These are phyloP conservation scores for Corchorus capsularis DNA, from an alignment of 345 rosid species.

Conservation along the genomic window DNA sequence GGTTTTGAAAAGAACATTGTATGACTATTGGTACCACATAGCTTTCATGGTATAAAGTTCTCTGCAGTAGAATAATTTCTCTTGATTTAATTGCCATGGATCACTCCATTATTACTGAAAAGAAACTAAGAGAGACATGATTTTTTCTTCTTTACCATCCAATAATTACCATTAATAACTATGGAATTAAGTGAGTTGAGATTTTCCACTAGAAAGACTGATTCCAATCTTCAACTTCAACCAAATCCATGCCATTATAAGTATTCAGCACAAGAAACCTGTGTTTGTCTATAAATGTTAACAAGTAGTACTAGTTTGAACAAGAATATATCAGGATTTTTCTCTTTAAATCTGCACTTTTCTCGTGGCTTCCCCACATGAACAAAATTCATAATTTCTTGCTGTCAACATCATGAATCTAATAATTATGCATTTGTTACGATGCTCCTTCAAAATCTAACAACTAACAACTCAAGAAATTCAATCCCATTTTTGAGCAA, in stretches of 20 bases:
- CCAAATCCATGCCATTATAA: conserved; percentile 18
- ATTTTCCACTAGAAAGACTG: neutral
- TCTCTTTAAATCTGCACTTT: too few species aligned
- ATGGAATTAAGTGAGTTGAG: neutral
- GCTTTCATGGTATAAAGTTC: conserved; percentile 4
- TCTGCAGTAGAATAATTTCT: neutral
- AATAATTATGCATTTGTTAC: neutral
- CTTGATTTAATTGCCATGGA: neutral
- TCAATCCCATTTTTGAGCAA: neutral
- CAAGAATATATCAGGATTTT: neutral
- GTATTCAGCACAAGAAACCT: neutral
- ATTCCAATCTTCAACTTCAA: neutral
- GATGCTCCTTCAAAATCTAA: neutral
- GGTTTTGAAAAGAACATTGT: neutral
- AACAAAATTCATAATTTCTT: conserved; percentile 5
- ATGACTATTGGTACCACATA: neutral
- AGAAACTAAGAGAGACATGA: neutral
- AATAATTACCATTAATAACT: neutral
- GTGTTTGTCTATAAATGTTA: neutral
- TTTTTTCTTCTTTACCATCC: neutral
- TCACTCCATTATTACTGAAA: conserved; percentile 7
- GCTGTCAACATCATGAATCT: conserved; percentile 6
- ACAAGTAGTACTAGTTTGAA: neutral
- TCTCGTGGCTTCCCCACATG: neutral
- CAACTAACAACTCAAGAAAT: conserved; percentile 10